Evolutionary conservation across 495 filamentous ascomycete species (phyloP).

Genomic region (Clavariopsis aquatica): DNA sequence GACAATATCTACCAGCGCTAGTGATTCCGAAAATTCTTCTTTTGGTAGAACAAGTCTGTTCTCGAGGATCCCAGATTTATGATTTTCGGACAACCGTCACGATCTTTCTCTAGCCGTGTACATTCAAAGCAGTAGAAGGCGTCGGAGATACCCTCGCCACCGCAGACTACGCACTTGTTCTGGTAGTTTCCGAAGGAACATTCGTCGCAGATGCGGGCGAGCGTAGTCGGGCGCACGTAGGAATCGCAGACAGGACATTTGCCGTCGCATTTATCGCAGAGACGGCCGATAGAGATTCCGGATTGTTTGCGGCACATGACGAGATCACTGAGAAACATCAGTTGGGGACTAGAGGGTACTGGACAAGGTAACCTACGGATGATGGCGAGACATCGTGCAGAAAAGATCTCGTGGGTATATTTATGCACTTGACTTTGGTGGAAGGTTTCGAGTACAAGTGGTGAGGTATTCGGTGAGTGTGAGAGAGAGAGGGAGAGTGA

Average conservation of each 20-base stretch:
- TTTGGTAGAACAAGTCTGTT: conserved; percentile 91
- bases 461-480: too few species aligned
- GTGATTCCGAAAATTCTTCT: conserved; percentile 73
- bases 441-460: too few species aligned
- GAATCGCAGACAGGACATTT: conserved; percentile 99
- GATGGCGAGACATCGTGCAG: conserved; percentile 70
- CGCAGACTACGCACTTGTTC: conserved; percentile 99
- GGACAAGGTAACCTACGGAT: conserved; percentile 61
- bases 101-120: conserved; percentile 93
- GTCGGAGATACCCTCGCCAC: conserved; percentile 97
- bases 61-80: conserved; percentile 94
- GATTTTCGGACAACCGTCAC: conserved; percentile 98
- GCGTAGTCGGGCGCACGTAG: conserved; percentile 96
- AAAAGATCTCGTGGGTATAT: not conserved
- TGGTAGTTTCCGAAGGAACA: conserved; percentile 99
- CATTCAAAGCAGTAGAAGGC: conserved; percentile 99
- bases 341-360: conserved; percentile 15
- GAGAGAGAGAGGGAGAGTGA: too few species aligned
- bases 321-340: conserved; percentile 68
- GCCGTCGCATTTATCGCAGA: conserved; percentile 99
- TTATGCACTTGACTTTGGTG: too few species aligned
- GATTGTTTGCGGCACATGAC: conserved; percentile 99
- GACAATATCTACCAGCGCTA: conserved; percentile 42
- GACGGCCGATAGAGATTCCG: conserved; percentile 95
- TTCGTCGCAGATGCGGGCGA: conserved; percentile 98